phyloP scores from a whole-genome alignment of 805 yeast genomes.

The Yamadazyma kitorensis region DNA sequence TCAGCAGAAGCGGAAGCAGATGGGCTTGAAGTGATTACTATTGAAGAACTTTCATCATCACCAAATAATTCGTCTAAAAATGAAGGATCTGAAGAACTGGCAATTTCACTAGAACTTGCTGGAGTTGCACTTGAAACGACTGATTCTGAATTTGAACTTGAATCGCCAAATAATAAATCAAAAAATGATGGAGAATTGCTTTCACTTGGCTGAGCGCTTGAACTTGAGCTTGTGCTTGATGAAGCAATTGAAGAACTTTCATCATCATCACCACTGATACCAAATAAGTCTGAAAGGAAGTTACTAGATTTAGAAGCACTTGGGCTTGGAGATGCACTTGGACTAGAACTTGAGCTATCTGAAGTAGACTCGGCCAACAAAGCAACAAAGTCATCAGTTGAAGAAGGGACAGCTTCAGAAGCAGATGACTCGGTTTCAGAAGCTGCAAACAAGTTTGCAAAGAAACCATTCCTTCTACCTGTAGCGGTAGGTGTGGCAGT shows the following conservation, averaged over 20 bases:
- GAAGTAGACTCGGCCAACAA: too few species aligned
- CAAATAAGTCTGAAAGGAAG: constrained; percentile 8
- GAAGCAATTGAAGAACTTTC: constrained; percentile 1
- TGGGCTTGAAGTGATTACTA: not conserved
- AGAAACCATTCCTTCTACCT: constrained; percentile 5
- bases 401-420: too few species aligned
- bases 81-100: constrained; percentile 4
- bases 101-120: too few species aligned
- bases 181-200: constrained; percentile 4
- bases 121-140: constrained; percentile 5
- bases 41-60: constrained; percentile 1
- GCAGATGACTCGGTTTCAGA: constrained; percentile 3
- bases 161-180: constrained; percentile 1
- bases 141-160: constrained; percentile 3
- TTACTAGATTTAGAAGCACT: constrained; percentile 3
- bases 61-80: constrained; percentile 3
- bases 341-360: too few species aligned
- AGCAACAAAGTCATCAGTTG: too few species aligned
- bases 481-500: constrained; percentile 7
- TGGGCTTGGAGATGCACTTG: constrained; percentile 5
- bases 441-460: constrained; percentile 7
- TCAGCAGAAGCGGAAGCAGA: constrained; percentile 1
- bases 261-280: constrained; percentile 2
- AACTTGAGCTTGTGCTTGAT: constrained; percentile 1
- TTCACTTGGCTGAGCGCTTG: constrained; percentile 1